A percentile compares a stretch with the other conserved stretches of the same genome.
phyloP scores from a whole-genome alignment of 208 protist species.

The Trypanosoma congolense region DNA sequence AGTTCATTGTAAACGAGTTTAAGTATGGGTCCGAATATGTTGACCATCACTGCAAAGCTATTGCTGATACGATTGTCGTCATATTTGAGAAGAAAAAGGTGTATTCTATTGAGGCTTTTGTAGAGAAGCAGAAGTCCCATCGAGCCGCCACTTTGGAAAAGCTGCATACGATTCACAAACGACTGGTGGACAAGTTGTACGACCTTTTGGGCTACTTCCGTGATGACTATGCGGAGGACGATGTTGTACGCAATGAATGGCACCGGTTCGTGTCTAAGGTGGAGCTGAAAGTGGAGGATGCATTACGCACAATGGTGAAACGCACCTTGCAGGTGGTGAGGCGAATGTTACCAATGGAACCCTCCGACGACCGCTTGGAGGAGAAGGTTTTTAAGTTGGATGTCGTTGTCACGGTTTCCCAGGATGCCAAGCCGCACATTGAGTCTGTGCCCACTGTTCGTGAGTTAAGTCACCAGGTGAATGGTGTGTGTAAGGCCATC shows the following conservation, averaged over 20 bases:
- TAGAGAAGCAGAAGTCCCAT: slow-evolving; percentile 81
- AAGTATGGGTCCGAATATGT: slow-evolving; percentile 88
- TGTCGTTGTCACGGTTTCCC: slow-evolving; percentile 89
- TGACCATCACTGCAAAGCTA: slow-evolving; percentile 82
- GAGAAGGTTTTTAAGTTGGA: slow-evolving; percentile 93
- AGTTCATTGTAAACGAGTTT: slow-evolving; percentile 91
- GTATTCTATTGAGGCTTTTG: slow-evolving; percentile 87
- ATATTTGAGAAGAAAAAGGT: slow-evolving; percentile 93
- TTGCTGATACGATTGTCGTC: slow-evolving; percentile 91
- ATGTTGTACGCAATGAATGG: slow-evolving; percentile 90
- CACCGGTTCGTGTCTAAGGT: slow-evolving; percentile 86
- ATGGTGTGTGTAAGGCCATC: slow-evolving; percentile 88
- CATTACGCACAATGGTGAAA: slow-evolving; percentile 93
- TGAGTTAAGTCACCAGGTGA: slow-evolving; percentile 86
- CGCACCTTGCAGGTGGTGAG: slow-evolving; percentile 90
- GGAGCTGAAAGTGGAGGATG: slow-evolving; percentile 92
- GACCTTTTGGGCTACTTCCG: slow-evolving; percentile 88
- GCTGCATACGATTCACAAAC: slow-evolving; percentile 70
- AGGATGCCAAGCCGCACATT: slow-evolving; percentile 77
- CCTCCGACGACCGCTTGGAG: slow-evolving; percentile 79
- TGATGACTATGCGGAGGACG: slow-evolving; percentile 79
- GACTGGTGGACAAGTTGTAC: slow-evolving; percentile 84
- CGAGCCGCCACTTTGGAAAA: slow-evolving; percentile 65
- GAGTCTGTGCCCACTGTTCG: slow-evolving; percentile 88
- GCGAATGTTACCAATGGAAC: slow-evolving; percentile 87